These are phyloP conservation scores for Sutorius australiensis DNA, from an alignment of 768 basidiomycete species.

Conservation along the genomic window DNA sequence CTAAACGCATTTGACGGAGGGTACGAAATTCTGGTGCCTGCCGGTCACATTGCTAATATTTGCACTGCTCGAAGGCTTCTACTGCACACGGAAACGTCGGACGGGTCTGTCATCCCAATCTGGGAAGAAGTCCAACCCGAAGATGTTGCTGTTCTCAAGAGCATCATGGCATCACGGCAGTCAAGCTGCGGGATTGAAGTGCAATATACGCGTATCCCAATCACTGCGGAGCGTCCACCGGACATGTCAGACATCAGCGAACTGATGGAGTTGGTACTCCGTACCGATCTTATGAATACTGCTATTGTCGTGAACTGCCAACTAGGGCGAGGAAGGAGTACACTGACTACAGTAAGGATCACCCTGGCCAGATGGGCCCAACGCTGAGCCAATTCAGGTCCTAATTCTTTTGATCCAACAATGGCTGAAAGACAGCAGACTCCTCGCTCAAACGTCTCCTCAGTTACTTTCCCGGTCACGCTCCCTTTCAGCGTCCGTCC, in stretches of 20 bases:
- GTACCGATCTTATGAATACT: constrained; percentile 61
- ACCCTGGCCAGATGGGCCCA: neutral
- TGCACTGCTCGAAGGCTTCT: constrained; percentile 51
- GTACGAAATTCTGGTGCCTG: constrained; percentile 35
- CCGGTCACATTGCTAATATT: neutral
- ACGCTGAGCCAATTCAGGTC: constrained; percentile 42
- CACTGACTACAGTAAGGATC: constrained; percentile 71
- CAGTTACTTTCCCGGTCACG: constrained; percentile 34
- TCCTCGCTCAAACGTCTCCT: constrained; percentile 31
- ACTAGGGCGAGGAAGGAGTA: constrained; percentile 88
- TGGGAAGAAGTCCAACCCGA: constrained; percentile 84
- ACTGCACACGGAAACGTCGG: constrained; percentile 83
- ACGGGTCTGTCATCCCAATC: constrained; percentile 85
- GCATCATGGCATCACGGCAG: constrained; percentile 71
- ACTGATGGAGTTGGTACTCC: constrained; percentile 73
- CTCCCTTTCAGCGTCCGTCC: constrained; percentile 40
- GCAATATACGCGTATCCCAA: constrained; percentile 80
- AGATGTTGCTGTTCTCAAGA: constrained; percentile 78
- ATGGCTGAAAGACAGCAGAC: constrained; percentile 58
- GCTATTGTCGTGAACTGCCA: constrained; percentile 96
- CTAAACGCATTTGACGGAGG: constrained; percentile 79
- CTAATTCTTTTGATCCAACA: constrained; percentile 78
- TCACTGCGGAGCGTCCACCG: constrained; percentile 84
- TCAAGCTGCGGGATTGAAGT: constrained; percentile 53
- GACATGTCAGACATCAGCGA: constrained; percentile 73